These are phyloP conservation scores for Botrytis medusae DNA, from an alignment of 2,329 filamentous ascomycete species.

Conservation along the genomic window DNA sequence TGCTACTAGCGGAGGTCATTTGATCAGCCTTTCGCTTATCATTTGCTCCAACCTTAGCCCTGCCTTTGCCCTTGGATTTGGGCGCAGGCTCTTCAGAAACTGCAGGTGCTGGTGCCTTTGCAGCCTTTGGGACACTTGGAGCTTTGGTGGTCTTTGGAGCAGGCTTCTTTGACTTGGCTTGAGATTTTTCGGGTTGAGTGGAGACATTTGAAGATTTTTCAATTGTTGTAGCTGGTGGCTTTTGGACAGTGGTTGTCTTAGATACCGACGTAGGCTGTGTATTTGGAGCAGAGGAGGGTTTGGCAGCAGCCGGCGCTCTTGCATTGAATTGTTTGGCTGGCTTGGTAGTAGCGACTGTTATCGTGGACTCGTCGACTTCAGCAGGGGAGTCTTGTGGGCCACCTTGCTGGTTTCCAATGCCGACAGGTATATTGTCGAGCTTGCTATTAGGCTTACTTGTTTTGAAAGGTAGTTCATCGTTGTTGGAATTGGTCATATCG, in stretches of 20 bases:
- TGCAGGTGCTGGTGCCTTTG: not conserved
- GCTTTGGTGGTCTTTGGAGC: not conserved
- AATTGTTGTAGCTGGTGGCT: not conserved
- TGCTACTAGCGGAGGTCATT: not conserved
- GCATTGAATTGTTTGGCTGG: not conserved
- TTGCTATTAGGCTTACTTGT: not conserved
- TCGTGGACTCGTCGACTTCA: not conserved
- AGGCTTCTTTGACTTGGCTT: slow-evolving; percentile 10
- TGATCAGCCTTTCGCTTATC: slow-evolving; percentile 19
- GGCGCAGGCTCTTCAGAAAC: not conserved
- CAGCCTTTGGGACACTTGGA: not conserved
- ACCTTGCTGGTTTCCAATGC: slow-evolving; percentile 9
- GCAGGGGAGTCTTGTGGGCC: not conserved
- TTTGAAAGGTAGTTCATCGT: not conserved
- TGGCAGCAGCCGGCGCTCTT: not conserved
- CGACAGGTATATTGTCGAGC: not conserved
- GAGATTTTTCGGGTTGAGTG: not conserved
- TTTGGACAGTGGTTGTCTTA: not conserved
- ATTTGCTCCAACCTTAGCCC: slow-evolving; percentile 4
- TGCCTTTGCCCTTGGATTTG: slow-evolving; percentile 1
- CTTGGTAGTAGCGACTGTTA: not conserved
- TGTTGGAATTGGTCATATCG: not conserved
- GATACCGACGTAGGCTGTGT: not conserved
- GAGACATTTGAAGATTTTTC: not conserved
- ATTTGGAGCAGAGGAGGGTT: not conserved